These are phyloP conservation scores for Hyaloscypha bicolor DNA, from an alignment of 495 filamentous ascomycete species.

Conservation along the genomic window DNA sequence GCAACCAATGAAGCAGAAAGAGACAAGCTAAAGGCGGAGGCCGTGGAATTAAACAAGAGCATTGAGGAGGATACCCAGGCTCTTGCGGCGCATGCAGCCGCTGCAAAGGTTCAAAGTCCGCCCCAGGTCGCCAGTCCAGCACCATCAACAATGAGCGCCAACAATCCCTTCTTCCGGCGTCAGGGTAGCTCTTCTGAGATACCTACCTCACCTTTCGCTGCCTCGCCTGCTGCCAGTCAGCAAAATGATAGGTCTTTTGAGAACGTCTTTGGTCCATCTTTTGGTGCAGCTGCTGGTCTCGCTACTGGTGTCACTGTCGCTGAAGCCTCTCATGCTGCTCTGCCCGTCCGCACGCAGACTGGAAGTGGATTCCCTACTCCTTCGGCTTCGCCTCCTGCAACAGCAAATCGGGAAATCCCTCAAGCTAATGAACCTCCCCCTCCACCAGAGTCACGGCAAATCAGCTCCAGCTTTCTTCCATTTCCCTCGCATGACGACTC, in stretches of 20 bases:
- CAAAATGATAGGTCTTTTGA: slow-evolving; percentile 77
- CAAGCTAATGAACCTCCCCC: slow-evolving; percentile 46
- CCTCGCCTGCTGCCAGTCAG: slow-evolving; percentile 43
- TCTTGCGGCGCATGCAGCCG: slow-evolving; percentile 39
- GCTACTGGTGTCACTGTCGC: slow-evolving; percentile 37
- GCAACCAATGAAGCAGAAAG: slow-evolving; percentile 83
- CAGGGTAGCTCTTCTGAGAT: slow-evolving; percentile 68
- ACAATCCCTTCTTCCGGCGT: slow-evolving; percentile 88
- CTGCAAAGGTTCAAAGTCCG: slow-evolving; percentile 40
- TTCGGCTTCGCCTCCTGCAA: slow-evolving; percentile 21
- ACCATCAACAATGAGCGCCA: slow-evolving; percentile 72
- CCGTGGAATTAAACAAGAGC: slow-evolving; percentile 67
- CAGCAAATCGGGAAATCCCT: slow-evolving; percentile 16
- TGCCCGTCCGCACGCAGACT: slow-evolving; percentile 14
- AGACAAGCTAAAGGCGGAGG: slow-evolving; percentile 80
- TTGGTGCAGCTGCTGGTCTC: slow-evolving; percentile 39
- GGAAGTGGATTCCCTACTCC: slow-evolving; percentile 25
- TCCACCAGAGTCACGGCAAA: slow-evolving; percentile 68
- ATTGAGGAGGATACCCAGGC: slow-evolving; percentile 51
- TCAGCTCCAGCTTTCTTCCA: slow-evolving; percentile 70
- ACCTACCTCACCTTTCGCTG: slow-evolving; percentile 52
- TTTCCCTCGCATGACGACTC: slow-evolving; percentile 68
- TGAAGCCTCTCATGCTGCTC: slow-evolving; percentile 32
- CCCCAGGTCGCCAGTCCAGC: slow-evolving; percentile 65
- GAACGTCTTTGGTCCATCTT: slow-evolving; percentile 83